These are phyloP conservation scores for Scheffersomyces titani DNA, from an alignment of 1,139 yeast species.

Conservation along the genomic window DNA sequence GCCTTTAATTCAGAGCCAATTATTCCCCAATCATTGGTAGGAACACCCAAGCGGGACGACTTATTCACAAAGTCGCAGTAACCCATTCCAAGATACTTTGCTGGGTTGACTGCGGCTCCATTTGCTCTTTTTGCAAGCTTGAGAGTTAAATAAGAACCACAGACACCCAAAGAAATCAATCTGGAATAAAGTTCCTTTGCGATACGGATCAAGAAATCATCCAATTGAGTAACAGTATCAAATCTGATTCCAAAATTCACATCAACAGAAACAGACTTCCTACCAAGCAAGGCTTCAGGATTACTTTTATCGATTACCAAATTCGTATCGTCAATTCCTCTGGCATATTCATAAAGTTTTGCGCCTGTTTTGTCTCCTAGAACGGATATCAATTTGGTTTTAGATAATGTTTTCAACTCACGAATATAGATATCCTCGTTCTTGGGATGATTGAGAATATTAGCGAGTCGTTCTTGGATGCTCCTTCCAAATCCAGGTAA, in stretches of 20 bases:
- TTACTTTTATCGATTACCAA: constrained; percentile 51
- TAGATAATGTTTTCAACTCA: constrained; percentile 40
- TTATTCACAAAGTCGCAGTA: constrained; percentile 65
- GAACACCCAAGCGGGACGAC: constrained; percentile 59
- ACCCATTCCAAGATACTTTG: constrained; percentile 86
- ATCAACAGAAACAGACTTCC: constrained; percentile 85
- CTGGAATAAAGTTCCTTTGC: constrained; percentile 61
- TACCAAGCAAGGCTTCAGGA: constrained; percentile 43
- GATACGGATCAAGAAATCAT: constrained; percentile 58
- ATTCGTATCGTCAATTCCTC: constrained; percentile 68
- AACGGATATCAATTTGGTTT: constrained; percentile 36
- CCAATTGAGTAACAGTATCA: constrained; percentile 58
- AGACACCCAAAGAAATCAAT: constrained; percentile 45
- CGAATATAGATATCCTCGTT: constrained; percentile 16
- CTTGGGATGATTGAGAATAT: constrained; percentile 10
- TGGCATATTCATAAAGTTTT: constrained; percentile 57
- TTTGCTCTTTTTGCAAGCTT: constrained; percentile 65
- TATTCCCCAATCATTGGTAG: constrained; percentile 63
- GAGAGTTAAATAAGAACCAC: constrained; percentile 61
- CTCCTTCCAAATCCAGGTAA: constrained; percentile 88
- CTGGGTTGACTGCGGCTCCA: constrained; percentile 70
- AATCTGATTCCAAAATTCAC: constrained; percentile 91
- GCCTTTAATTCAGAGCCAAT: constrained; percentile 63
- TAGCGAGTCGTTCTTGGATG: constrained; percentile 44
- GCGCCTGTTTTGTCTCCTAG: constrained; percentile 74